Evolutionary conservation across 192 early-diverging fungal species (phyloP).

Genomic region (Linnemannia schmuckeri): DNA sequence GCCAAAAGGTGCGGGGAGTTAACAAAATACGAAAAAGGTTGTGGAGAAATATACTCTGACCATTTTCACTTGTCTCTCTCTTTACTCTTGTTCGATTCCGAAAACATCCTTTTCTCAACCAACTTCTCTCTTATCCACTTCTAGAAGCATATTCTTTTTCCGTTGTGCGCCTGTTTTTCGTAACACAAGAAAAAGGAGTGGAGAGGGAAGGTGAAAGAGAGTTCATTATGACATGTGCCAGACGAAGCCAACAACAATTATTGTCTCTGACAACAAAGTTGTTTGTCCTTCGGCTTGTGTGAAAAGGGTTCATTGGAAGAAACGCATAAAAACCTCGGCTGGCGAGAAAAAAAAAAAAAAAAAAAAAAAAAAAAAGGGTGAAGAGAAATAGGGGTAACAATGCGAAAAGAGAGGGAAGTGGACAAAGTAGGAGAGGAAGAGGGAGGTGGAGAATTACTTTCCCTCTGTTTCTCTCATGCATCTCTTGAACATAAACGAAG

Average conservation of each 20-base stretch:
- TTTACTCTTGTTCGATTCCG: too few species aligned
- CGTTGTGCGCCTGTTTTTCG: not conserved
- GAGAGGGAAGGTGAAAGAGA: not conserved
- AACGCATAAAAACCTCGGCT: not conserved
- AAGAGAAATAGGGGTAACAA: not conserved
- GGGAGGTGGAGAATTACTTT: not conserved
- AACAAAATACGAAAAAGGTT: not conserved
- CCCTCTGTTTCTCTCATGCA: not conserved
- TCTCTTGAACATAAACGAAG: not conserved
- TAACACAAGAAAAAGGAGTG: not conserved
- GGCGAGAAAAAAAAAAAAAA: not conserved
- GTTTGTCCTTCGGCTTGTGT: conserved; percentile 12
- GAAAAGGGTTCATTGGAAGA: not conserved
- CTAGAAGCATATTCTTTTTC: too few species aligned
- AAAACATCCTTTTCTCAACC: not conserved
- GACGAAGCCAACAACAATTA: not conserved
- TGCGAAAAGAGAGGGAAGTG: not conserved
- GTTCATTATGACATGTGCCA: not conserved
- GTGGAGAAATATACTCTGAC: not conserved
- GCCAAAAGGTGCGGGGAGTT: not conserved
- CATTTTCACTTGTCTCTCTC: not conserved
- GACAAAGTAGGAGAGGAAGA: not conserved
- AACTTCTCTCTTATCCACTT: not conserved
- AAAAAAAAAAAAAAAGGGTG: not conserved
- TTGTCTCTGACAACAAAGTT: conserved; percentile 8